phyloP scores from a whole-genome alignment of 768 basidiomycete species.

The Xerocomus spinulosus region DNA sequence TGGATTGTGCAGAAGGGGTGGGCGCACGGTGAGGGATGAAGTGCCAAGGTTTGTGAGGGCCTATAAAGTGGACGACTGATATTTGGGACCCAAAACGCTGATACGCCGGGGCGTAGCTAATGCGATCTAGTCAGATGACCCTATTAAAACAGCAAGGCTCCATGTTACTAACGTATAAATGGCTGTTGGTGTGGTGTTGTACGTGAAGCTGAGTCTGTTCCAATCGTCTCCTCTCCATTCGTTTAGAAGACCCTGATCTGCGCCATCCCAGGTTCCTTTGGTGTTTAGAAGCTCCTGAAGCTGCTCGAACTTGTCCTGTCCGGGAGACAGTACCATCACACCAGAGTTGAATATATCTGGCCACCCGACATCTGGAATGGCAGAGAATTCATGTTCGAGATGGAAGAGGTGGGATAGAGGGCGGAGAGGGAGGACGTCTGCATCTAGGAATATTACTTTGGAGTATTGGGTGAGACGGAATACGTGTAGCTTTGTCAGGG shows the following conservation, averaged over 20 bases:
- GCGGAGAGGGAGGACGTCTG: slow-evolving; percentile 83
- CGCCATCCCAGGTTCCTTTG: slow-evolving; percentile 93
- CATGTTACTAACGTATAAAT: slow-evolving; percentile 79
- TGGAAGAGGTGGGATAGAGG: slow-evolving; percentile 92
- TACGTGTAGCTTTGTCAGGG: slow-evolving; percentile 94
- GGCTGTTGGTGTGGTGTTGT: slow-evolving; percentile 97
- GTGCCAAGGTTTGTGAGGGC: slow-evolving; percentile 93
- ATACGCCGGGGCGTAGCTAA: slow-evolving; percentile 94
- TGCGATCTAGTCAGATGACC: slow-evolving; percentile 23
- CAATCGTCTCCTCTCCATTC: slow-evolving; percentile 87
- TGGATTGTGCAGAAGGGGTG: slow-evolving; percentile 35
- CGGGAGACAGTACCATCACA: slow-evolving; percentile 81
- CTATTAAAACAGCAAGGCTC: slow-evolving; percentile 21
- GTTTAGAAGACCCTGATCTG: slow-evolving; percentile 96
- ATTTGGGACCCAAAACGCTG: slow-evolving; percentile 87
- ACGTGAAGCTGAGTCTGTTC: slow-evolving; percentile 94
- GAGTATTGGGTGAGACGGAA: slow-evolving; percentile 87
- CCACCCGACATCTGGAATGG: slow-evolving; percentile 97
- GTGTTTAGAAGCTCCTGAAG: slow-evolving; percentile 65
- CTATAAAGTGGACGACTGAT: slow-evolving; percentile 89
- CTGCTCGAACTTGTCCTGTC: slow-evolving; percentile 75
- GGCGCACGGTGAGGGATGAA: slow-evolving; percentile 67
- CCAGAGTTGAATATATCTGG: slow-evolving; percentile 99
- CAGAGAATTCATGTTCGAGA: slow-evolving; percentile 79
- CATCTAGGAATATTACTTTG: slow-evolving; percentile 89